Percentiles rank a stretch among this genome's conserved stretches.
phyloP scores from a whole-genome alignment of 2,329 filamentous ascomycete genomes.

The Chaetomium olivaceum region DNA sequence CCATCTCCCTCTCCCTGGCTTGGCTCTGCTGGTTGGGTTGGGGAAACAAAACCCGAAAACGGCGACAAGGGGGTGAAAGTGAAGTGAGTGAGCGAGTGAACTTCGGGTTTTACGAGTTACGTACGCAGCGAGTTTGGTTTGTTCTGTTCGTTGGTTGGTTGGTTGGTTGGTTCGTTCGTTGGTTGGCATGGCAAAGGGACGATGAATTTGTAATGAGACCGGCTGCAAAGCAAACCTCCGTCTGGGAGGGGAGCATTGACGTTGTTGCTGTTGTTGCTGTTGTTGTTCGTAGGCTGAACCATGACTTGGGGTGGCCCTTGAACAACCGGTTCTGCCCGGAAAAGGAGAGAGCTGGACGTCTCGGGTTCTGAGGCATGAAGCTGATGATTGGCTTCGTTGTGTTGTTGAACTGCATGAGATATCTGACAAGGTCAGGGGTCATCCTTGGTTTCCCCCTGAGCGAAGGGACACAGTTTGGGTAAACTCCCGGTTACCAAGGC shows the following conservation, averaged over 20 bases:
- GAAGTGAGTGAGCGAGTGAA: too few relatives aligned
- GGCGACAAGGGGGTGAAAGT: not conserved
- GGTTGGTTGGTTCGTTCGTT: not conserved
- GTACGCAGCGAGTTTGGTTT: too few relatives aligned
- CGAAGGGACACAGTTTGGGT: not conserved
- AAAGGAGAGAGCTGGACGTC: not conserved
- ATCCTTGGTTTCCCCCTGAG: not conserved
- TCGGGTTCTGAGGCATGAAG: not conserved
- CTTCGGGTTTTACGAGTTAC: too few relatives aligned
- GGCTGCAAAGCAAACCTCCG: not conserved
- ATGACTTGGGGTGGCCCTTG: not conserved
- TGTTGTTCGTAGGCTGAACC: not conserved
- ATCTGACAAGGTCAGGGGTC: not conserved
- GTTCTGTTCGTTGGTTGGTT: too few relatives aligned
- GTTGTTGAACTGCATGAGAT: not conserved
- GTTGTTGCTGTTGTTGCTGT: not conserved
- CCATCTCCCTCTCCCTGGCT: conserved; percentile 22
- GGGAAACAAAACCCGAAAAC: not conserved
- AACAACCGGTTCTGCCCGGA: not conserved
- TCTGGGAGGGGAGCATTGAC: not conserved
- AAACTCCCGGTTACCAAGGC: not conserved
- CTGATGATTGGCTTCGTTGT: not conserved
- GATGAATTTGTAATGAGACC: not conserved
- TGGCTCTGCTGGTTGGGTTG: not conserved
- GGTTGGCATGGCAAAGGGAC: conserved; percentile 11